phyloP scores from a whole-genome alignment of 2,329 filamentous ascomycete genomes.

The Calonectria crousiana region DNA sequence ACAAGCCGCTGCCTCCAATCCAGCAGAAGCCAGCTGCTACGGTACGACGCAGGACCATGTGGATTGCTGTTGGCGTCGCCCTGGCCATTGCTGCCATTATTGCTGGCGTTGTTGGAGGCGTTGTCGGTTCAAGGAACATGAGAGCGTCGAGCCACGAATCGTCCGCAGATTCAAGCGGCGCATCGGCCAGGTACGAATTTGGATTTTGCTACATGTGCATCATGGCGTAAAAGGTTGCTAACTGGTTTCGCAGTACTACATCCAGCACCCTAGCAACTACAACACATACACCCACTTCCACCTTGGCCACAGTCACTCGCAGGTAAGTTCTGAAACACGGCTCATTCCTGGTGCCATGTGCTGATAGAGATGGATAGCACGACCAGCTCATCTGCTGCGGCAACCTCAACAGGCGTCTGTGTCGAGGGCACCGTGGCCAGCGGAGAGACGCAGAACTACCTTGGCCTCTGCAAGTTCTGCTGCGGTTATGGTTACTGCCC shows the following conservation, averaged over 20 bases:
- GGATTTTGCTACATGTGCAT: not conserved
- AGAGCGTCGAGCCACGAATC: not conserved
- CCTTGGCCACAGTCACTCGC: not conserved
- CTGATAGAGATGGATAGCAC: not conserved
- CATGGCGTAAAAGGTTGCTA: not conserved
- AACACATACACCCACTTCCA: not conserved
- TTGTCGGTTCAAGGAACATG: not conserved
- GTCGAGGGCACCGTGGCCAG: conserved; percentile 20
- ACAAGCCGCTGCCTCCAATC: not conserved
- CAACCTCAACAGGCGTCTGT: conserved; percentile 20
- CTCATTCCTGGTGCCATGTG: not conserved
- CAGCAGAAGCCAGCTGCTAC: not conserved
- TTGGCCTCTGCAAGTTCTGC: conserved; percentile 27
- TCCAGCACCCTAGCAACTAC: not conserved
- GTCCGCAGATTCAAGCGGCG: not conserved
- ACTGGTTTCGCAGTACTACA: not conserved
- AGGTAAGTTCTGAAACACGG: not conserved
- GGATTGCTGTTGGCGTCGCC: not conserved
- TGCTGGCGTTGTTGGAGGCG: not conserved
- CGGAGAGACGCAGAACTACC: conserved; percentile 25
- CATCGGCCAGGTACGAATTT: not conserved
- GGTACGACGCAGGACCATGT: not conserved
- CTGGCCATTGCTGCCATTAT: not conserved
- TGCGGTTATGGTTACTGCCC: conserved; percentile 32
- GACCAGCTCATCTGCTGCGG: not conserved